Evolutionary conservation across 2,329 filamentous ascomycete species (phyloP).

Genomic region (Aspergillus cejpii): DNA sequence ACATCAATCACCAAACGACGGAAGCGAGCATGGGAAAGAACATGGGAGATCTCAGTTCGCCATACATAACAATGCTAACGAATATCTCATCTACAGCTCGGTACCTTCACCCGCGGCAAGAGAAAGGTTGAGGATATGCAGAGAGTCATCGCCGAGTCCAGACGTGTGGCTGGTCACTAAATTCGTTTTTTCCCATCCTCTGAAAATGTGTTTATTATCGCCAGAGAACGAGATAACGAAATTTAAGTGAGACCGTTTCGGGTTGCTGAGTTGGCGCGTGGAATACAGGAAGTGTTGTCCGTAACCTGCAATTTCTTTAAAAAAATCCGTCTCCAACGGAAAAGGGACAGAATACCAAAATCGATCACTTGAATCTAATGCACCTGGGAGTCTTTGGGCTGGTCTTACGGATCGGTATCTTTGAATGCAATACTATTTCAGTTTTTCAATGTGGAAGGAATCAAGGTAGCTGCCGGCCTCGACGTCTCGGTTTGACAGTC

Average conservation of each 20-base stretch:
- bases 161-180: conserved; percentile 64
- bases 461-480: too few relatives aligned
- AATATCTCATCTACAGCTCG: conserved; percentile 58
- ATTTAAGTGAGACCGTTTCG: conserved; percentile 11
- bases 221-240: conserved; percentile 22
- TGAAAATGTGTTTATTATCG: conserved; percentile 2
- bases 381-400: background rate
- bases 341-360: conserved; percentile 1
- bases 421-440: background rate
- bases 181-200: conserved; percentile 16
- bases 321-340: background rate
- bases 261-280: background rate
- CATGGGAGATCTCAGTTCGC: background rate
- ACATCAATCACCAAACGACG: background rate
- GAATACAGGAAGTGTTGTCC: background rate
- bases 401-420: background rate
- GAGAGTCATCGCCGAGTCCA: conserved; percentile 94
- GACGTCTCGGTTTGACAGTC: too few relatives aligned
- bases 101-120: conserved; percentile 98
- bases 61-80: conserved; percentile 12
- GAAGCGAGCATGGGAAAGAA: background rate
- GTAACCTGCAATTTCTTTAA: background rate
- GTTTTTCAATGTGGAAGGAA: too few relatives aligned
- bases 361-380: conserved; percentile 2
- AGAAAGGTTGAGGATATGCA: conserved; percentile 99